phyloP scores from a whole-genome alignment of 495 filamentous ascomycete genomes.

The Daldinia grandis region DNA sequence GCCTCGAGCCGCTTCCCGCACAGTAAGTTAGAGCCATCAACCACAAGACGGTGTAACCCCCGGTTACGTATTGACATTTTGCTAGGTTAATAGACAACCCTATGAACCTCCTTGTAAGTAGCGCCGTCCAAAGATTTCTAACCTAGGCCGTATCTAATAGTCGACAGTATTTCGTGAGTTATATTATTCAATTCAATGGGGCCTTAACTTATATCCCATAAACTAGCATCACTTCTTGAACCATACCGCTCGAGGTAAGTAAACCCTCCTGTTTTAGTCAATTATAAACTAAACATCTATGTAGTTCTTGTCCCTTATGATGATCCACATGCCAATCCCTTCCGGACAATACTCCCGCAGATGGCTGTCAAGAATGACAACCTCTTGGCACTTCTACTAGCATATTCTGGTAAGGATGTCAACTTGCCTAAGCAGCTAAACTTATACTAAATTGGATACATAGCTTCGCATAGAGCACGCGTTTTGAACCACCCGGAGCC shows the following conservation, averaged over 20 bases:
- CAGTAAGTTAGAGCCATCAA: constrained; percentile 49
- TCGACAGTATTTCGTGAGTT: constrained; percentile 53
- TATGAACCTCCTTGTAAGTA: constrained; percentile 73
- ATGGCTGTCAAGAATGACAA: constrained; percentile 77
- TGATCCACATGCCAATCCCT: constrained; percentile 73
- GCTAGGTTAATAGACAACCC: constrained; percentile 67
- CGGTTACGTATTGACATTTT: constrained; percentile 7
- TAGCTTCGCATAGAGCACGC: constrained; percentile 79
- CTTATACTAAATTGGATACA: constrained; percentile 5
- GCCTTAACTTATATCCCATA: constrained; percentile 7
- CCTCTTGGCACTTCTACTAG: constrained; percentile 78
- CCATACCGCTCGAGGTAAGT: constrained; percentile 69
- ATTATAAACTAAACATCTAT: constrained; percentile 18
- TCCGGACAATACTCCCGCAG: constrained; percentile 72
- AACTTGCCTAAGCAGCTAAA: not conserved
- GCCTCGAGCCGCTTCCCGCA: constrained; percentile 49
- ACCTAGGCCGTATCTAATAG: constrained; percentile 27
- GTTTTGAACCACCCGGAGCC: constrained; percentile 79
- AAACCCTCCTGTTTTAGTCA: not conserved
- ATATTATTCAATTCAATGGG: not conserved
- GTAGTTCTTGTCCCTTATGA: constrained; percentile 77
- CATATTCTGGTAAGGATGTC: constrained; percentile 65
- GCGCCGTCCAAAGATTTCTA: constrained; percentile 52
- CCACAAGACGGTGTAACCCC: not conserved
- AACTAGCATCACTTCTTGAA: constrained; percentile 76